These are phyloP conservation scores for Stephania cephalantha DNA, from an alignment of 164 flowering plant species.

Conservation along the genomic window DNA sequence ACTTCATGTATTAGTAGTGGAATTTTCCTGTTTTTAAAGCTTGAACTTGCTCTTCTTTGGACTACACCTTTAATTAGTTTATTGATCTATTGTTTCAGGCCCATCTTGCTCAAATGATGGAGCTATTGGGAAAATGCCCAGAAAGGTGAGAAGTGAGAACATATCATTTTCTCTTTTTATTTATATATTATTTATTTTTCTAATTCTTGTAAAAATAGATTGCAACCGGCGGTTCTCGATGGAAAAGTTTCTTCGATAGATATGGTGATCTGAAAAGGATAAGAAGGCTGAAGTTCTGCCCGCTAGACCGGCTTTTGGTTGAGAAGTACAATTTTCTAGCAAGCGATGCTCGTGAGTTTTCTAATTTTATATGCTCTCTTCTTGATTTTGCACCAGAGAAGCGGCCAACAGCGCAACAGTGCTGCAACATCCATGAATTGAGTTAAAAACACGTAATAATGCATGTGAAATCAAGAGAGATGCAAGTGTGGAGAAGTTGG, in stretches of 20 bases:
- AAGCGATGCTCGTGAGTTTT: constrained; percentile 64
- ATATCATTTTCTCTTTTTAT: neutral
- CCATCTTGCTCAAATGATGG: constrained; percentile 98
- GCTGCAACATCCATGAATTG: constrained; percentile 86
- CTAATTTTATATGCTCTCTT: constrained; percentile 67
- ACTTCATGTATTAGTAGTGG: no score
- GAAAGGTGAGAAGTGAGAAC: constrained; percentile 72
- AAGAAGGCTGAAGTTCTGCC: constrained; percentile 64
- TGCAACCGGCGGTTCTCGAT: constrained; percentile 65
- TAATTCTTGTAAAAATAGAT: constrained; percentile 49
- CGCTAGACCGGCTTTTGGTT: constrained; percentile 58
- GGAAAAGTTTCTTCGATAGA: constrained; percentile 82
- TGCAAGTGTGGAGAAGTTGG: constrained; percentile 30
- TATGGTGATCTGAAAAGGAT: constrained; percentile 92
- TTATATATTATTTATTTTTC: constrained; percentile 4
- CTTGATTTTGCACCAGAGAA: constrained; percentile 91
- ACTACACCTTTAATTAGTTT: no score
- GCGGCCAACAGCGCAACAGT: constrained; percentile 83
- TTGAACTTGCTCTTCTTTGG: neutral
- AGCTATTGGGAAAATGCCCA: constrained; percentile 91
- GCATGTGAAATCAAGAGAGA: constrained; percentile 22
- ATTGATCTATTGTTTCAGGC: constrained; percentile 46
- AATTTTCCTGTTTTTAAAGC: neutral
- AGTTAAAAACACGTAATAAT: constrained; percentile 13
- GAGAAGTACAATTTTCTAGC: constrained; percentile 62